Conservation (phyloP, 306 rosid species). For the Morella rubra region DNA sequence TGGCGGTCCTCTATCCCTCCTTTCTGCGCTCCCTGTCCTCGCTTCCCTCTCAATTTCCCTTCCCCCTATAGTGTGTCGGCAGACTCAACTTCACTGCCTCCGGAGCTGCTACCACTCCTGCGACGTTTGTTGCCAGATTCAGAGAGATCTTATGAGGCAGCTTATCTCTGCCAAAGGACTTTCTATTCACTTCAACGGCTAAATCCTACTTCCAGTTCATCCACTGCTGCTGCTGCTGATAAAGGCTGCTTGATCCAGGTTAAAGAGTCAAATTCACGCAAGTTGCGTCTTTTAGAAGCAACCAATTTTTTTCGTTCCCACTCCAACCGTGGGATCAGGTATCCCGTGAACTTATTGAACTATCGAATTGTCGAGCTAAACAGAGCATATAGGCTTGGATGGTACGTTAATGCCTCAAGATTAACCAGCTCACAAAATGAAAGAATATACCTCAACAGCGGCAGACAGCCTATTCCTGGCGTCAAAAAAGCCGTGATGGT, state of each 20-base stretch:
- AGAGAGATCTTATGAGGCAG: neutral
- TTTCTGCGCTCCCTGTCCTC: neutral
- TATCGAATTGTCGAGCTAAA: constrained; percentile 31
- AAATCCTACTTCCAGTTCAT: neutral
- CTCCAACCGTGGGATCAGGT: too few relatives aligned
- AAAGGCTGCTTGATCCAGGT: constrained; percentile 45
- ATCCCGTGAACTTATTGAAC: constrained; percentile 30
- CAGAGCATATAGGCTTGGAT: constrained; percentile 36
- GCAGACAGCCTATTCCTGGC: neutral
- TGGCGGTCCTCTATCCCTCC: constrained; percentile 43
- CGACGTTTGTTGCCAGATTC: too few relatives aligned
- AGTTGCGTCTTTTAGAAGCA: constrained; percentile 25
- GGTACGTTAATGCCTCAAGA: too few relatives aligned
- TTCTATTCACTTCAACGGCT: constrained; percentile 35
- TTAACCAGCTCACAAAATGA: neutral
- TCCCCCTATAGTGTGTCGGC: neutral
- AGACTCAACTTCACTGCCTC: too few relatives aligned
- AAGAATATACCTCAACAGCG: neutral
- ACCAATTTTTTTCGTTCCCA: too few relatives aligned
- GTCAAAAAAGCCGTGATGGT: constrained; percentile 44
- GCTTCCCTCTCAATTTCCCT: constrained; percentile 24
- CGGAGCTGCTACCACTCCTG: too few relatives aligned
- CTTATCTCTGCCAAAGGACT: constrained; percentile 25
- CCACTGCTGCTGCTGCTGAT: constrained; percentile 5
- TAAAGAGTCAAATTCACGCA: constrained; percentile 19